Base-by-base conservation (phyloP, 306 rosid genomes). In the Cyamopsis tetragonoloba region DNA sequence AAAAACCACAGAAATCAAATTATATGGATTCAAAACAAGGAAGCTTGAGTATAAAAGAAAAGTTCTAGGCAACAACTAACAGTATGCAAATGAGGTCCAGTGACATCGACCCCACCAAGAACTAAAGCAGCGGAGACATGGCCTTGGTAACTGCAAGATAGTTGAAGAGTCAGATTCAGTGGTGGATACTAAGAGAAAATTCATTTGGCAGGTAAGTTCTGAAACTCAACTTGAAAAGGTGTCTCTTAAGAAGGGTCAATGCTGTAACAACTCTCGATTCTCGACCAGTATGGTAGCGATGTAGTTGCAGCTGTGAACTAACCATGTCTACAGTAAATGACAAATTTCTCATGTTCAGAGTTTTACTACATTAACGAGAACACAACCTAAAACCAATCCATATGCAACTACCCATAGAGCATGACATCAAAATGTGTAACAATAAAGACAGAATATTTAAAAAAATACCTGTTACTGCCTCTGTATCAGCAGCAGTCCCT, bases 401-500 rank as follows among this genome's bases (percentile, higher is more conserved):
- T 19, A 20, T 32, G 43, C 57, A 55, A 55, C 3, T 23, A 54
- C 17, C 17, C 47, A 57, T 3, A 37, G 38, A 11, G 38, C 11
- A 66, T 65, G 17, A 15, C 9, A 7, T 50, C 55, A 44, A 65
- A 56, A 48, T 7, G 32, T 4, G 48, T 11, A 38, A 60, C 61
- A 61, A 65, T 3, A 63, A 28, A 14, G 5, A 22, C 48, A n/a
- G 24, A 51, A 56, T 58, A n/a, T 53, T 48, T 27, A 61, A 61
- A 54, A 61, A 31, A n/a, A 62, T 79, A 89, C 98, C 99, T 64
- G 99, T 93, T 39, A 93, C 99, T 13, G 99, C 99, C 85, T 93
- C 97, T 20, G 99, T 93, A 72, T 93, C 97, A 59, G 97, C 97
- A 68, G 99, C 99, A 64, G 99, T 93, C 68, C 99, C 99, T 5